A percentile compares a stretch with the other conserved stretches of the same genome.
Evolutionary conservation across 305 asterid species (phyloP).

Genomic region (Solanum aculeatissimum): DNA sequence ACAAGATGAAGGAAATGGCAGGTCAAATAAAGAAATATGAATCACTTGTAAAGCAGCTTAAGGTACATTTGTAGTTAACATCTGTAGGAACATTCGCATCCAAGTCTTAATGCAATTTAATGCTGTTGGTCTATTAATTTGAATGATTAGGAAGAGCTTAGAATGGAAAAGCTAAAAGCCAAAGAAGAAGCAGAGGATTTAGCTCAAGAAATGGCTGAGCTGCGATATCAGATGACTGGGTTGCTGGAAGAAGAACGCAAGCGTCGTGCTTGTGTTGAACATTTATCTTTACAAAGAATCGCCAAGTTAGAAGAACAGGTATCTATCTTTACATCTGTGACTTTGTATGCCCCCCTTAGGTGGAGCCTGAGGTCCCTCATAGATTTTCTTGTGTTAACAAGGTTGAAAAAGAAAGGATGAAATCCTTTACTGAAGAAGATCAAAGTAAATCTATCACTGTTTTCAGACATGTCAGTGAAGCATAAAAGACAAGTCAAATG

Average conservation of each 20-base stretch:
- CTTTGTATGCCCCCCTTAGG: background rate
- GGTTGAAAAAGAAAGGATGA: slow-evolving; percentile 44
- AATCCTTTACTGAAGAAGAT: slow-evolving; percentile 28
- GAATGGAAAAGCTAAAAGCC: slow-evolving; percentile 53
- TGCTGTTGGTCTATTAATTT: slow-evolving; percentile 1
- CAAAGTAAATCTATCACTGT: slow-evolving; percentile 11
- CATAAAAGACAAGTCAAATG: background rate
- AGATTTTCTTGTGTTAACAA: slow-evolving; percentile 10
- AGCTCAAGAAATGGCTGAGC: slow-evolving; percentile 96
- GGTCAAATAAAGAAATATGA: slow-evolving; percentile 44
- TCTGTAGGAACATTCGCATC: background rate
- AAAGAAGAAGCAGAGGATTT: slow-evolving; percentile 91
- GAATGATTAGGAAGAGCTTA: slow-evolving; percentile 50
- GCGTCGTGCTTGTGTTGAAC: slow-evolving; percentile 83
- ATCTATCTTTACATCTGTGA: background rate
- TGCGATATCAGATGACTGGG: slow-evolving; percentile 64
- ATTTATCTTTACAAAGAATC: slow-evolving; percentile 70
- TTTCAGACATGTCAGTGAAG: slow-evolving; percentile 16
- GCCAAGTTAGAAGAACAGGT: slow-evolving; percentile 88
- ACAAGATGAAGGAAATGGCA: slow-evolving; percentile 36
- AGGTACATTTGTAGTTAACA: slow-evolving; percentile 29
- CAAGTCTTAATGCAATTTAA: background rate
- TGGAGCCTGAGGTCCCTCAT: slow-evolving; percentile 2
- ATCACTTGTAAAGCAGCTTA: slow-evolving; percentile 45
- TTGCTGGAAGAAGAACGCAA: slow-evolving; percentile 72